Evolutionary conservation across 2,329 filamentous ascomycete genomes (phyloP).

Genomic region (Pseudogymnoascus sp.): DNA sequence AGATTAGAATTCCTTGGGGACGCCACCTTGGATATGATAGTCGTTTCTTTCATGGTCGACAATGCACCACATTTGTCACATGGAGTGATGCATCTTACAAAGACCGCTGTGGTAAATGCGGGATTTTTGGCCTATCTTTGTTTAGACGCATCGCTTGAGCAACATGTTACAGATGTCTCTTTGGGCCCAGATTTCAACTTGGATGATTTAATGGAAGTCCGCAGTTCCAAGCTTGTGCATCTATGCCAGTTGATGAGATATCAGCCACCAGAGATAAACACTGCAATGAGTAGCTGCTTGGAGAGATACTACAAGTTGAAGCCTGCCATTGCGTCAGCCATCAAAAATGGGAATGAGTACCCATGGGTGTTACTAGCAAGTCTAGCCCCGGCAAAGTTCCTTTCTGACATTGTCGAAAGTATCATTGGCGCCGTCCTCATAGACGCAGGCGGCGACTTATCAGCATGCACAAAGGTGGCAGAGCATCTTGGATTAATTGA

Average conservation of each 20-base stretch:
- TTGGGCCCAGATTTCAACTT: neutral
- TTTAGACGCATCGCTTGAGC: slow-evolving; percentile 45
- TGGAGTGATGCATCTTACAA: slow-evolving; percentile 65
- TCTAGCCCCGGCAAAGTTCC: slow-evolving; percentile 65
- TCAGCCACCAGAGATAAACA: slow-evolving; percentile 37
- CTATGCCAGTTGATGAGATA: slow-evolving; percentile 68
- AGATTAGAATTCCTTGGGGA: slow-evolving; percentile 86
- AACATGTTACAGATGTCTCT: slow-evolving; percentile 21
- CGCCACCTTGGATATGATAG: slow-evolving; percentile 69
- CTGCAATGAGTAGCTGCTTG: neutral
- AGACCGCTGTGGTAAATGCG: slow-evolving; percentile 70
- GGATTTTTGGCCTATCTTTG: slow-evolving; percentile 71
- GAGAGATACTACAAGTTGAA: slow-evolving; percentile 13
- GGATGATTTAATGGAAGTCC: slow-evolving; percentile 10
- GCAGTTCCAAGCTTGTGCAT: slow-evolving; percentile 29
- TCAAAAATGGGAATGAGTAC: slow-evolving; percentile 48
- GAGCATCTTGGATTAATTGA: slow-evolving; percentile 56
- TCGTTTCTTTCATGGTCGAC: slow-evolving; percentile 51
- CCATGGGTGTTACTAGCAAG: slow-evolving; percentile 69
- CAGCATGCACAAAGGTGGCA: slow-evolving; percentile 52
- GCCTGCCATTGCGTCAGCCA: slow-evolving; percentile 26
- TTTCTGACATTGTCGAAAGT: slow-evolving; percentile 76
- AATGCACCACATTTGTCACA: slow-evolving; percentile 42
- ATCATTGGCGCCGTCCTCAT: slow-evolving; percentile 77
- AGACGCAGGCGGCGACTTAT: slow-evolving; percentile 62